Evolutionary conservation across 768 basidiomycete genomes (phyloP).

Genomic region (Phanerochaete carnosa): DNA sequence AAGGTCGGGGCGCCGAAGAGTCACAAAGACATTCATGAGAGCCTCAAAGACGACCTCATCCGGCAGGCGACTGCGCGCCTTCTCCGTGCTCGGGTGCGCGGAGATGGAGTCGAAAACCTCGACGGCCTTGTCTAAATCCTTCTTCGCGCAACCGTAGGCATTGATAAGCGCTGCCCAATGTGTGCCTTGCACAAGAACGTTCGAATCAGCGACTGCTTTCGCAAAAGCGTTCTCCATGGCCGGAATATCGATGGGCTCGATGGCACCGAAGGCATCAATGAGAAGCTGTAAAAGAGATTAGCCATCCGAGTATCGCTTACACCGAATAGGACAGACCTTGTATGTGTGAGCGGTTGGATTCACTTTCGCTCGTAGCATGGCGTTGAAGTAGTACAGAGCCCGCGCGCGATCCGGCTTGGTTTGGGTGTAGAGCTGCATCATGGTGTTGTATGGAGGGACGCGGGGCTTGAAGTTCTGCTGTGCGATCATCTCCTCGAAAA

Average conservation of each 20-base stretch:
- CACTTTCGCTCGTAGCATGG: constrained; percentile 58
- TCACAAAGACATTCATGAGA: constrained; percentile 81
- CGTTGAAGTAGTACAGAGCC: constrained; percentile 72
- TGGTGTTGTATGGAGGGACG: constrained; percentile 95
- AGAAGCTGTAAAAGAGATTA: constrained; percentile 53
- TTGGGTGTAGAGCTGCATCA: constrained; percentile 95
- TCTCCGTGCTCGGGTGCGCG: constrained; percentile 42
- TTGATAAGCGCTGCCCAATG: constrained; percentile 89
- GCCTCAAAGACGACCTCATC: constrained; percentile 91
- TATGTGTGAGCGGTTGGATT: constrained; percentile 88
- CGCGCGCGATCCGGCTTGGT: constrained; percentile 84
- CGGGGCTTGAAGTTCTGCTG: constrained; percentile 78
- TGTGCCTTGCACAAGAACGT: constrained; percentile 50
- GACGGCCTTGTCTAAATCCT: constrained; percentile 76
- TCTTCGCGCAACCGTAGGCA: constrained; percentile 77
- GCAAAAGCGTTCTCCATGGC: constrained; percentile 72
- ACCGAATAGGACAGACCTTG: constrained; percentile 52
- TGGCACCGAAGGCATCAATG: constrained; percentile 82
- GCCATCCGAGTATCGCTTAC: background rate
- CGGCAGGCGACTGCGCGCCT: constrained; percentile 37
- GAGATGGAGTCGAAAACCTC: constrained; percentile 74
- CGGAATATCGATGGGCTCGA: constrained; percentile 75
- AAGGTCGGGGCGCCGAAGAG: constrained; percentile 74
- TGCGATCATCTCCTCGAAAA: constrained; percentile 83
- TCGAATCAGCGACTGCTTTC: constrained; percentile 44